Evolutionary conservation across 805 yeast species (phyloP).

Genomic region (Debaryomyces hansenii): DNA sequence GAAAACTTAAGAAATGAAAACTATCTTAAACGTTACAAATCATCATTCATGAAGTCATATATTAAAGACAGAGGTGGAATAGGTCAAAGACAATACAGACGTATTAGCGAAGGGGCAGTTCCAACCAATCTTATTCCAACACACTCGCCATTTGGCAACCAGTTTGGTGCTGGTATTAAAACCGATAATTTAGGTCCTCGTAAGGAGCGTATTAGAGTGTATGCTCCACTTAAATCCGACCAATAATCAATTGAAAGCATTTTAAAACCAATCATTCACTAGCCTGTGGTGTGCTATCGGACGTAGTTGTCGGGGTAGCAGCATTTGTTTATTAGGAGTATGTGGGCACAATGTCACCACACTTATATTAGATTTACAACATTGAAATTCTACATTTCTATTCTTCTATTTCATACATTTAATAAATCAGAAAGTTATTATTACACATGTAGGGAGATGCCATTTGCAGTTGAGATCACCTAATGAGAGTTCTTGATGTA

Average conservation of each 20-base stretch:
- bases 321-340: no score
- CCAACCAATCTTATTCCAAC: conserved; percentile 38
- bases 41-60: conserved; percentile 41
- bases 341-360: no score
- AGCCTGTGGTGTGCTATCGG: neutral
- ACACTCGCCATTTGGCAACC: conserved; percentile 40
- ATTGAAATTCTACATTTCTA: neutral
- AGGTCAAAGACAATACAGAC: conserved; percentile 42
- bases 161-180: conserved; percentile 46
- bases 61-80: conserved; percentile 47
- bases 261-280: neutral
- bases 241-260: conserved; percentile 1
- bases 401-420: neutral
- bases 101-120: conserved; percentile 27
- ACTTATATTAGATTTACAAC: neutral
- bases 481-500: no score
- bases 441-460: no score
- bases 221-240: conserved; percentile 31
- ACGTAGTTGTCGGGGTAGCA: no score
- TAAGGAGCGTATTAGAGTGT: conserved; percentile 40
- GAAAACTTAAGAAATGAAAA: conserved; percentile 35
- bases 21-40: conserved; percentile 38
- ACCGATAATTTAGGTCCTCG: conserved; percentile 46
- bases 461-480: no score
- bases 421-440: neutral